phyloP scores from a whole-genome alignment of 352 stramenopile genomes.

The Blastocystis sp. region DNA sequence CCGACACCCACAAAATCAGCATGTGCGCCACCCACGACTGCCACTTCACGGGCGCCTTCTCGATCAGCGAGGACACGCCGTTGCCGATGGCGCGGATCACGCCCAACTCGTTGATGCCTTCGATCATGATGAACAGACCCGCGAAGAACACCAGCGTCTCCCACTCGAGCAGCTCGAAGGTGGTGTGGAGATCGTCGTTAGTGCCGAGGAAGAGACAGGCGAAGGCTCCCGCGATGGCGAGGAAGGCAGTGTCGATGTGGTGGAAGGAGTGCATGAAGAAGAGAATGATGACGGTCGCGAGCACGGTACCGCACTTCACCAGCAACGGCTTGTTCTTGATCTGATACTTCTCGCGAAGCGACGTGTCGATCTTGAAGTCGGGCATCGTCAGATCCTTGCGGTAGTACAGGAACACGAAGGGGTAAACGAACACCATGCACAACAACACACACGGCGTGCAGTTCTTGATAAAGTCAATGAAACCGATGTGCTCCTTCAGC shows the following conservation, averaged over 20 bases:
- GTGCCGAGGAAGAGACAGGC: conserved; percentile 78
- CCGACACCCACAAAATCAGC: conserved; percentile 79
- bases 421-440: conserved; percentile 75
- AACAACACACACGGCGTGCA: conserved; percentile 78
- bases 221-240: conserved; percentile 79
- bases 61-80: conserved; percentile 76
- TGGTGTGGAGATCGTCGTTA: conserved; percentile 79
- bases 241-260: conserved; percentile 79
- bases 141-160: conserved; percentile 80
- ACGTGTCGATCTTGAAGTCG: conserved; percentile 30
- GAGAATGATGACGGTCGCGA: conserved; percentile 78
- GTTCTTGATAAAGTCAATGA: conserved; percentile 80
- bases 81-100: conserved; percentile 77
- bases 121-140: conserved; percentile 79
- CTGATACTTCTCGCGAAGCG: conserved; percentile 73
- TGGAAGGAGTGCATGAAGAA: conserved; percentile 80
- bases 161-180: conserved; percentile 78
- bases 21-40: conserved; percentile 63
- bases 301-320: conserved; percentile 74
- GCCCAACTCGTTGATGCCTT: conserved; percentile 78
- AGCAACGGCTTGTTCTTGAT: conserved; percentile 75
- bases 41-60: conserved; percentile 73
- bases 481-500: conserved; percentile 78
- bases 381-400: conserved; percentile 76
- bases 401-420: conserved; percentile 75